Conservation (phyloP, 495 filamentous ascomycete species). For the Penicillium flavigenum region DNA sequence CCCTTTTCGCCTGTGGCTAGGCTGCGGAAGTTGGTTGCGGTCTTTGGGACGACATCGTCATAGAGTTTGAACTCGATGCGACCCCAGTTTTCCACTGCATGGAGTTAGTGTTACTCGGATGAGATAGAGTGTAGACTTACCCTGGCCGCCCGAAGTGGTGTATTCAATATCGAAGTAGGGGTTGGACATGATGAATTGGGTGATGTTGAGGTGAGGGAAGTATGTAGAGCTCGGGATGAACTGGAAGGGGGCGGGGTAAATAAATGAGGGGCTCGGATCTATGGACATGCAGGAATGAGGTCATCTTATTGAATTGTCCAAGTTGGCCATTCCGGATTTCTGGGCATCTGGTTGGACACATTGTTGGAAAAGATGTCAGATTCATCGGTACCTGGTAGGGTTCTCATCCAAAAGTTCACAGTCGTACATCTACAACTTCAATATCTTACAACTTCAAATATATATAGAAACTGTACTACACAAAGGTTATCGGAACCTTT, state of each 20-base stretch:
- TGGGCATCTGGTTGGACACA: too few relatives aligned
- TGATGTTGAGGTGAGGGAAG: not conserved
- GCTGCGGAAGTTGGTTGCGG: conserved; percentile 83
- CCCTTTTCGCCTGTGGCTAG: conserved; percentile 90
- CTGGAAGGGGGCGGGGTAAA: not conserved
- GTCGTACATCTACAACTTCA: too few relatives aligned
- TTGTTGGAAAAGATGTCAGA: too few relatives aligned
- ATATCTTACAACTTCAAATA: too few relatives aligned
- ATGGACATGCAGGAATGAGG: conserved; percentile 2
- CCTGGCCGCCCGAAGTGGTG: not conserved
- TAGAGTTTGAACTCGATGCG: conserved; percentile 82
- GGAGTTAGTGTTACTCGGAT: not conserved
- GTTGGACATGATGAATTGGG: not conserved
- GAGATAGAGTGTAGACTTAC: not conserved
- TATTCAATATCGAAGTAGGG: conserved; percentile 2
- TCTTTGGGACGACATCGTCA: conserved; percentile 81
- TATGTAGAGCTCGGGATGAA: too few relatives aligned
- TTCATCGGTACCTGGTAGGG: too few relatives aligned
- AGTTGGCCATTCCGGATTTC: too few relatives aligned
- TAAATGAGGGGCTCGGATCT: not conserved
- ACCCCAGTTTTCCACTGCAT: conserved; percentile 36
- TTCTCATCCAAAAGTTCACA: too few relatives aligned
- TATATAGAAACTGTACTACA: too few relatives aligned
- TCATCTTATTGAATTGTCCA: not conserved
- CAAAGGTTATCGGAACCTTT: too few relatives aligned